Percentiles rank a stretch among this genome's conserved stretches.
Conservation (phyloP, 75 land plant species). For the Azolla pinnata region DNA sequence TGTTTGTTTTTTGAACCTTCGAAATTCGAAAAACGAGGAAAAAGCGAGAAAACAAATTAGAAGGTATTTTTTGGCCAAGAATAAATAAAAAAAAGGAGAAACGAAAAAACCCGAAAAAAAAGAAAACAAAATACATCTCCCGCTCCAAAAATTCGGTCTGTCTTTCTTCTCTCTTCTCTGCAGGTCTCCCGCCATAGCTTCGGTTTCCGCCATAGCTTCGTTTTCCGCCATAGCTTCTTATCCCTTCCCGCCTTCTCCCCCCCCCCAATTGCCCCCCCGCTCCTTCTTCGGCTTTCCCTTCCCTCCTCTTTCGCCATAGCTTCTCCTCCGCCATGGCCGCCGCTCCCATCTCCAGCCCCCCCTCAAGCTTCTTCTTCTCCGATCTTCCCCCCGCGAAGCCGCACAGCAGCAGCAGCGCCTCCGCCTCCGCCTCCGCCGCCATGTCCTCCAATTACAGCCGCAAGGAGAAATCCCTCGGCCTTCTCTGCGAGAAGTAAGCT, state of each 20-base stretch:
- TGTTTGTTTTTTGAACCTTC: no score
- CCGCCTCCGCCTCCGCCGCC: not conserved
- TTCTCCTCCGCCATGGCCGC: not conserved
- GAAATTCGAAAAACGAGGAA: no score
- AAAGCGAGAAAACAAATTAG: no score
- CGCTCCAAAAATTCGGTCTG: not conserved
- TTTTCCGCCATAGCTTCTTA: not conserved
- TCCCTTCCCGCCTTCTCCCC: not conserved
- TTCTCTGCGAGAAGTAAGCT: conserved; percentile 74
- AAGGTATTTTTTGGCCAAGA: no score
- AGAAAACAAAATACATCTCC: not conserved
- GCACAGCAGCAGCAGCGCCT: not conserved
- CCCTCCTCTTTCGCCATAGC: not conserved
- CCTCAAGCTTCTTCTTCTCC: not conserved
- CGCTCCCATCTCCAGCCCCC: not conserved
- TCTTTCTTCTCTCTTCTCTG: not conserved
- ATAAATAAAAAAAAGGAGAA: not conserved
- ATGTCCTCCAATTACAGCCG: conserved; percentile 43
- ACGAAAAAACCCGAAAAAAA: not conserved
- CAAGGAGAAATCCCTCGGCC: conserved; percentile 89
- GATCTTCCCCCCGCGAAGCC: not conserved
- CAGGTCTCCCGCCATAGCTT: not conserved
- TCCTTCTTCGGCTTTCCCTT: not conserved
- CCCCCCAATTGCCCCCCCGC: not conserved
- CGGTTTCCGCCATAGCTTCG: not conserved